Conservation (phyloP, 495 filamentous ascomycete genomes). For the Aspergillus panamensis region DNA sequence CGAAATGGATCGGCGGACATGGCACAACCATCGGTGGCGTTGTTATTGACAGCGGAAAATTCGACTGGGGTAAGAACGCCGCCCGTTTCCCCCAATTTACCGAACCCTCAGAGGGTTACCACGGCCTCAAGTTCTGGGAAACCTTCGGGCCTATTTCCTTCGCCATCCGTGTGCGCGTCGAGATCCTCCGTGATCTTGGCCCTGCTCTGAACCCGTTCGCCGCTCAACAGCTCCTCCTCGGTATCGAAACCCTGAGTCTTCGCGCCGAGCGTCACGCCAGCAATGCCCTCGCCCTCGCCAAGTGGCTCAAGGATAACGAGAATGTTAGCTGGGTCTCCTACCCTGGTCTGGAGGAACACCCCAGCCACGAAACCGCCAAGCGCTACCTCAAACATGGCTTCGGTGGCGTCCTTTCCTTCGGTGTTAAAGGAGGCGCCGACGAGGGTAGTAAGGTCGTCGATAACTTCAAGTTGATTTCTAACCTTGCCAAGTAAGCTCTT, state of each 20-base stretch:
- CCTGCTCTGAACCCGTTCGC: constrained; percentile 85
- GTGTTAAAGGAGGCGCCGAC: constrained; percentile 80
- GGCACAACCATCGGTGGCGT: constrained; percentile 93
- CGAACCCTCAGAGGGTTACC: constrained; percentile 89
- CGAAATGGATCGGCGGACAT: constrained; percentile 98
- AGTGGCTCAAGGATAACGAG: constrained; percentile 78
- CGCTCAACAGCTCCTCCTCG: constrained; percentile 89
- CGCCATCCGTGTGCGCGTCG: constrained; percentile 75
- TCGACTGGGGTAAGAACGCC: constrained; percentile 90
- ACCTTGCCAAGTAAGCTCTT: constrained; percentile 69
- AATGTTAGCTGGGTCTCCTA: constrained; percentile 94
- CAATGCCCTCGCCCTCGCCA: constrained; percentile 78
- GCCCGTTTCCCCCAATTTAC: constrained; percentile 91
- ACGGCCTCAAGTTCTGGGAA: constrained; percentile 96
- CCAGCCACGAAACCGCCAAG: constrained; percentile 76
- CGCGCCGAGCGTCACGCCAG: constrained; percentile 82
- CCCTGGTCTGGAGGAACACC: constrained; percentile 80
- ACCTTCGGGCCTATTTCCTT: constrained; percentile 86
- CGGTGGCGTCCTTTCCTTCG: constrained; percentile 89
- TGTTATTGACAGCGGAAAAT: constrained; percentile 88
- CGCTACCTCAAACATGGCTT: constrained; percentile 86
- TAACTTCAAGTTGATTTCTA: constrained; percentile 90
- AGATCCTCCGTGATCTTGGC: constrained; percentile 88
- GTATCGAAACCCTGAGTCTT: constrained; percentile 85
- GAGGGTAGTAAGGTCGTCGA: constrained; percentile 88